Percentiles rank a stretch among this genome's conserved stretches.
These are phyloP conservation scores for Adansonia madagascariensis DNA, from an alignment of 441 rosid species.

Conservation along the genomic window DNA sequence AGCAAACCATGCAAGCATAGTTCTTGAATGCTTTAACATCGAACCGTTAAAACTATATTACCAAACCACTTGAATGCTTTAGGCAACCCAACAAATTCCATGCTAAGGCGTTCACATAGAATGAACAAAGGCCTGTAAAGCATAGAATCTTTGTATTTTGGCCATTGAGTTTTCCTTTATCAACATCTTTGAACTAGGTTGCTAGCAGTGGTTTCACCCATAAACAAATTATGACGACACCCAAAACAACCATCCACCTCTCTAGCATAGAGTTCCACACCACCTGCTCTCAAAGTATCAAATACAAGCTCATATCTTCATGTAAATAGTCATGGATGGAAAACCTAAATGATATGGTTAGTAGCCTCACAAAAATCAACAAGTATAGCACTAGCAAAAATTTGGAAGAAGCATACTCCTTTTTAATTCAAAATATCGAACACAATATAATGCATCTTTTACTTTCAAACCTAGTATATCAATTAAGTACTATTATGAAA, in stretches of 20 bases:
- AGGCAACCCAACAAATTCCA: not conserved
- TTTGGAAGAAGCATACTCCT: conserved; percentile 6
- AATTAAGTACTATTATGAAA: not conserved
- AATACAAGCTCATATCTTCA: not conserved
- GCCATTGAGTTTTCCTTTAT: conserved; percentile 6
- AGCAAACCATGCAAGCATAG: not conserved
- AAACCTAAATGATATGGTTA: not conserved
- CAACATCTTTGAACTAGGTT: not conserved
- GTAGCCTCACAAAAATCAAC: not conserved
- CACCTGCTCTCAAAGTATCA: not conserved
- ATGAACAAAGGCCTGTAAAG: not conserved
- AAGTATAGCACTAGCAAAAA: not conserved
- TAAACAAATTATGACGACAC: not conserved
- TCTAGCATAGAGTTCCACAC: not conserved
- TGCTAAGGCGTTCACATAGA: not conserved
- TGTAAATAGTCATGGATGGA: not conserved
- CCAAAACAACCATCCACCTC: not conserved
- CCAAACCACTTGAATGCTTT: conserved; percentile 1
- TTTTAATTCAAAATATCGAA: not conserved
- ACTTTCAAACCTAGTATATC: not conserved
- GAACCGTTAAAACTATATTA: not conserved
- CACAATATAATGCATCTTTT: conserved; percentile 12
- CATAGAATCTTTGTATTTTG: not conserved
- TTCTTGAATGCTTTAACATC: conserved; percentile 6
- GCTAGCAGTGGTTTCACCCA: conserved; percentile 9